A percentile compares a stretch with the other conserved stretches of the same genome.
Conservation (phyloP, 208 protist genomes). For the Crithidia thermophila region DNA sequence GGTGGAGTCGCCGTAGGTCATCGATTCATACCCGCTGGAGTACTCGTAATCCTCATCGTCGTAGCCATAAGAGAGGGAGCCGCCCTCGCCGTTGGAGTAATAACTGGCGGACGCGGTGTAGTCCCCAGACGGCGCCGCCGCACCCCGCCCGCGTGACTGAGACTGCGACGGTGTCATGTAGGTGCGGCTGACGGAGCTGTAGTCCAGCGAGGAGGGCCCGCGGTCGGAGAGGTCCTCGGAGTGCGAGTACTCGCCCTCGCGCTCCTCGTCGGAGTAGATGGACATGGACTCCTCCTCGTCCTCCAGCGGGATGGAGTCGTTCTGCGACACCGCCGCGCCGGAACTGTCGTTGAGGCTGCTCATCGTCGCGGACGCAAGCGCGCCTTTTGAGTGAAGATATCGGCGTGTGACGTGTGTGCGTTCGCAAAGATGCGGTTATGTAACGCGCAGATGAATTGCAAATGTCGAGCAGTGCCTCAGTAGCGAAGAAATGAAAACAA, state of each 20-base stretch:
- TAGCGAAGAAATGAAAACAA: too few relatives aligned
- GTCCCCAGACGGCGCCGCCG: conserved; percentile 12
- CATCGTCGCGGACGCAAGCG: conserved; percentile 26
- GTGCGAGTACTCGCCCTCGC: conserved; percentile 12
- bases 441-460: too few relatives aligned
- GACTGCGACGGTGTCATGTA: conserved; percentile 24
- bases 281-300: conserved; percentile 37
- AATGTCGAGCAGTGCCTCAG: too few relatives aligned
- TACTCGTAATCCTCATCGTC: conserved; percentile 40
- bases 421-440: too few relatives aligned
- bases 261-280: conserved; percentile 46
- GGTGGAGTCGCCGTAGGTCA: conserved; percentile 51
- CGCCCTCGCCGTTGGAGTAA: conserved; percentile 25
- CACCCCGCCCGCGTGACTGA: conserved; percentile 14
- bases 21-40: conserved; percentile 36
- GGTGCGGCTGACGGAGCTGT: conserved; percentile 37
- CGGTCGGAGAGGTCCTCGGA: conserved; percentile 22
- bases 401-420: too few relatives aligned
- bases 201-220: conserved; percentile 26
- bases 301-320: conserved; percentile 61
- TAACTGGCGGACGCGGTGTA: conserved; percentile 31
- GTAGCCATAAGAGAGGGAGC: conserved; percentile 29
- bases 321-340: conserved; percentile 39
- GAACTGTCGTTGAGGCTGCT: conserved; percentile 69
- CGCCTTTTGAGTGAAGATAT: neutral